Evolutionary conservation across 2,329 filamentous ascomycete species (phyloP), one percentile per base, ranked within the genome.

Genomic region (Xylaria sp.): DNA sequence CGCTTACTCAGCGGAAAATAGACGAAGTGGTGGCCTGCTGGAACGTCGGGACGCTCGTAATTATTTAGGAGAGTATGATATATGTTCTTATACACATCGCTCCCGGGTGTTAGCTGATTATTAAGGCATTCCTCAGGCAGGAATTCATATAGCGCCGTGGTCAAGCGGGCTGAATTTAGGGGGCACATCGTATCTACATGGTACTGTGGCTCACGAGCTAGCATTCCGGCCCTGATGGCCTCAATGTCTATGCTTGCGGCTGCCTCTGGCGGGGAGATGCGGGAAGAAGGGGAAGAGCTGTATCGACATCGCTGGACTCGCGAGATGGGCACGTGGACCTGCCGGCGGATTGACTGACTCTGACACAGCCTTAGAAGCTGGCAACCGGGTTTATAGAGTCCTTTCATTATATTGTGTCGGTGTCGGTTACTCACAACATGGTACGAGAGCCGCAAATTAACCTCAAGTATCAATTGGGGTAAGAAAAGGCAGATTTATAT

Each of bases 1-100:
- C 84, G 80, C 17, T 89, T 79, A 64, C 87, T 85, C 10, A 90
- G 85, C 61, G 93, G 92, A 78, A 97, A 97, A 79, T 96, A 96
- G 66, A 94, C 87, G 35, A 97, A 82, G 75, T 97, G 93, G 74
- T 96, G 89, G 35, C 89, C 90, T 29, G 85, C 81, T 0, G 89
- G 87, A 6, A 90, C 77, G 11, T 13, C 1, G 11, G 15, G 44
- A 3, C 1, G 3, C 15, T 31, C 10, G 19, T 25, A 3, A 19
- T 4, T 3, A 8, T 27, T 10, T 4, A 17, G 4, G 23, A 13
- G 13, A 37, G 29, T 17, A n/a, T 31, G 1, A 8, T 3, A 3
- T 23, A 15, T n/a, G 5, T 48, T 23, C 3, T 19, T 13, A 41
- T 46, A 56, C 13, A 46, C 31, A 2, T 19, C 10, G 4, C 23